Evolutionary conservation across 2,329 filamentous ascomycete genomes (phyloP), one percentile per base, ranked within the genome.

Genomic region (Fusarium guadeloupense): DNA sequence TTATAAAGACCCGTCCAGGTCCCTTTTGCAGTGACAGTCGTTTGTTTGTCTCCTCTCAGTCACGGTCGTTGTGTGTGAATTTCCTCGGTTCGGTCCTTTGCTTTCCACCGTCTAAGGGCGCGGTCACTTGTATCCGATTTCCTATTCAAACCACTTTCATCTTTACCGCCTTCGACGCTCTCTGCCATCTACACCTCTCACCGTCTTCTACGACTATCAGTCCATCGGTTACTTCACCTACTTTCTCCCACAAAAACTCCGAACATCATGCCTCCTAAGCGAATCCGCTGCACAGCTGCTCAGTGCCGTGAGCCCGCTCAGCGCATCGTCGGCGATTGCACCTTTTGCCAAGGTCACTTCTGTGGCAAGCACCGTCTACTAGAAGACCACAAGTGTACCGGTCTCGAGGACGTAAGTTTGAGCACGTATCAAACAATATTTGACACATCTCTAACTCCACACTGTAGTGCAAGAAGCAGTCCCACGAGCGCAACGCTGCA

Each of bases 291-390:
- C 83, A 89, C 84, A 65, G 93, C 91, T 81, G 93, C 94, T 78
- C 89, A 93, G 69, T 98, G 95, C 87, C 92, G 88, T 74, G 89
- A 92, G 69, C 85, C 86, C 25, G 93, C 93, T 14, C 93, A 97
- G 77, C 89, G 92, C 66, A 97, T 99, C 72, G 91, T 97, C 56
- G 95, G 95, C 49, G 94, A 98, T 81, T 99, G 95, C 79, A 89
- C 88, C 59, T 98, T 98, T 83, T 99, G 95, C 81, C 83, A 89
- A 51, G 93, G 93, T 39, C 91, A 96, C 75, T 98, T 92, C 82
- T 99, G 95, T 79, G 92, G 92, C 70, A 96, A 93, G 81, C 95
- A 99, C 79, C 86, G 95, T 52, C 85, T 98, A 79, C 79, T 98
- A 64, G 95, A 99, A 78, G 91, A 94, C 69, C 95, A 99, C 80